Evolutionary conservation across 176 grass and related monocot species (phyloP).

Genomic region (Phoenix dactylifera): DNA sequence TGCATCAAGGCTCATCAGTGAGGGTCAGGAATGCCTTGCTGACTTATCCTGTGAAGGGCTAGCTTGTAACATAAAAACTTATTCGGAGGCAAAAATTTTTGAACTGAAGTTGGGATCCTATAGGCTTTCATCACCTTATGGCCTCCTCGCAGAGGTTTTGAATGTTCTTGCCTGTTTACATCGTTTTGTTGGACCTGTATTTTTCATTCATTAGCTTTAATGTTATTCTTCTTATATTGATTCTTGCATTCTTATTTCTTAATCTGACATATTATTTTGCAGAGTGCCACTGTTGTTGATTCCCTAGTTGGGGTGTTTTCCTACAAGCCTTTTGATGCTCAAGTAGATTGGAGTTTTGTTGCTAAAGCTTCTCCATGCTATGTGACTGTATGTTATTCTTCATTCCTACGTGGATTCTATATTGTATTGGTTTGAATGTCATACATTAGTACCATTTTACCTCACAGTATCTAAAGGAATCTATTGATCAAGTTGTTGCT

Average conservation of each 20-base stretch:
- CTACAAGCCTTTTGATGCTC: slow-evolving; percentile 79
- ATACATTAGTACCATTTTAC: slow-evolving; percentile 10
- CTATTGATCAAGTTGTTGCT: slow-evolving; percentile 65
- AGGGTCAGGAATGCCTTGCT: slow-evolving; percentile 61
- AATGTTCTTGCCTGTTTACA: slow-evolving; percentile 11
- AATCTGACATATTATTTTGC: background rate
- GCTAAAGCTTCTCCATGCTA: slow-evolving; percentile 95
- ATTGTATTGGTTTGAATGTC: no score
- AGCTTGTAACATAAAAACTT: slow-evolving; percentile 79
- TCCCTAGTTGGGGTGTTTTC: slow-evolving; percentile 80
- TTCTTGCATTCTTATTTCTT: background rate
- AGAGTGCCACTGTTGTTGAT: slow-evolving; percentile 73
- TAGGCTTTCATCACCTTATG: slow-evolving; percentile 76
- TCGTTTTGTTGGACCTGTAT: no score
- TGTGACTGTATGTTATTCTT: slow-evolving; percentile 68
- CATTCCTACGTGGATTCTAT: slow-evolving; percentile 1
- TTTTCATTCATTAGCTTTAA: background rate
- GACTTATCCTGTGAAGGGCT: slow-evolving; percentile 90
- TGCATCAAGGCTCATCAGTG: slow-evolving; percentile 69
- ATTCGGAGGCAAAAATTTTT: slow-evolving; percentile 91
- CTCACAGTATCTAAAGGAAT: slow-evolving; percentile 80
- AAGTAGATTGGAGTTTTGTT: slow-evolving; percentile 93
- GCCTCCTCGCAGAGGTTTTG: slow-evolving; percentile 90
- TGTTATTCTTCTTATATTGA: slow-evolving; percentile 7
- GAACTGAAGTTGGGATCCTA: slow-evolving; percentile 87